Evolutionary conservation across 345 rosid genomes (phyloP), one percentile per base, ranked within the genome.

Genomic region (Clarkia xantiana): DNA sequence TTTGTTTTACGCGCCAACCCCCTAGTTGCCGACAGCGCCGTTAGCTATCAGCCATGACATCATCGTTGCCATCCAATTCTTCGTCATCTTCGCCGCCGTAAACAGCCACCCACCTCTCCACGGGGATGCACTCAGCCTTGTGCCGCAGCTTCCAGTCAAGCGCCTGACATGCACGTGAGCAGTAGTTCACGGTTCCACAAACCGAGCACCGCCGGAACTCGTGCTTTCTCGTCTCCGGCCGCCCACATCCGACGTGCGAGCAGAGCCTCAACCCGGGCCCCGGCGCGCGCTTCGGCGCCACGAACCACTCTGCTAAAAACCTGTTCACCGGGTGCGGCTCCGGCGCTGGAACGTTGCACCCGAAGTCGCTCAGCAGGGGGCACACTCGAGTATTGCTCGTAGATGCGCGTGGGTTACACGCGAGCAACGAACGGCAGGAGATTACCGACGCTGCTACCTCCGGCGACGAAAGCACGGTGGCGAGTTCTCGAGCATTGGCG

Each of bases 331-430:
- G 94, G 38, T 91, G 95, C 0, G 76, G 65, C 60, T 84, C 94
- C 38, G 93, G 90, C 11, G 94, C 79, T 61, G 94, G 99, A n/a
- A 91, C 94, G 71, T 86, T 86, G 73, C 96, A 91, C 2, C 98
- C 99, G 49, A 82, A 91, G 65, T 91, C 99, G 16, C 98, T 86
- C 0, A 91, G 63, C 65, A 91, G 53, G 1, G 94, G 90, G 40
- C 96, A 91, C 0, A 38, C 66, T 4, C 53, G 77, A 29, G 56
- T 58, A 39, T 52, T 60, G 67, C 47, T 65, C 3, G 2, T 53
- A 17, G 15, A 18, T 9, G 19, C 40, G 5, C 17, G 34, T 11
- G 41, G 64, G 17, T 47, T 67, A 68, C 86, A 70, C 18, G 72
- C 61, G 16, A 78, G 70, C 84, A 14, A 23, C 39, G 38, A 29